Evolutionary conservation across 805 yeast species (phyloP).

Genomic region (Metschnikowia gruessii): DNA sequence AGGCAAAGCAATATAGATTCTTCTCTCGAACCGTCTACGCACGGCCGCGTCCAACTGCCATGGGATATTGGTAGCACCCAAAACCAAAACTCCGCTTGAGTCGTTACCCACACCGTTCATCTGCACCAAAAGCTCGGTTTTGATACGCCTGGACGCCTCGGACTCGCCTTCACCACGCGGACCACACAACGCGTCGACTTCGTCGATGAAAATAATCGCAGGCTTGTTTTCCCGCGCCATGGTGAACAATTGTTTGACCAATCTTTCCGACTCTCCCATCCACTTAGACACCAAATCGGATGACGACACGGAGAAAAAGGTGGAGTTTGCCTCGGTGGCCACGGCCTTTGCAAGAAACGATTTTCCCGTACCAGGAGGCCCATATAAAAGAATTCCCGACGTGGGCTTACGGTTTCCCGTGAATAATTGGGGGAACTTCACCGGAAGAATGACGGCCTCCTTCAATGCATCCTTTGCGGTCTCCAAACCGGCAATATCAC

Average conservation of each 20-base stretch:
- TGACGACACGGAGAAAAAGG: slow-evolving; percentile 94
- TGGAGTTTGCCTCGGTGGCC: slow-evolving; percentile 96
- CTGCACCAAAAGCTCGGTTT: slow-evolving; percentile 92
- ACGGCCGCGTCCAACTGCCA: slow-evolving; percentile 99
- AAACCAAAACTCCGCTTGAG: slow-evolving; percentile 83
- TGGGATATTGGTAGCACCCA: slow-evolving; percentile 98
- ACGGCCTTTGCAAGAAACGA: slow-evolving; percentile 97
- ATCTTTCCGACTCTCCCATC: slow-evolving; percentile 99
- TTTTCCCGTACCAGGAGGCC: slow-evolving; percentile 94
- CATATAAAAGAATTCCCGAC: slow-evolving; percentile 72
- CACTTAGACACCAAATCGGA: slow-evolving; percentile 95
- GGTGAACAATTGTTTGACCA: slow-evolving; percentile 88
- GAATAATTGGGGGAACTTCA: slow-evolving; percentile 91
- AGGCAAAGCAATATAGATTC: slow-evolving; percentile 94
- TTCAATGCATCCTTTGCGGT: slow-evolving; percentile 93
- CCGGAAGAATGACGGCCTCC: slow-evolving; percentile 96
- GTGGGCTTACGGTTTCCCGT: slow-evolving; percentile 94
- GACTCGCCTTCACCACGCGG: slow-evolving; percentile 98
- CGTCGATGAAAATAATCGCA: slow-evolving; percentile 93
- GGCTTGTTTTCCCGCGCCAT: slow-evolving; percentile 98
- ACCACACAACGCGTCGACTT: slow-evolving; percentile 96
- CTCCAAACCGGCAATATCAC: slow-evolving; percentile 93
- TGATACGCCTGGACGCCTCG: slow-evolving; percentile 93
- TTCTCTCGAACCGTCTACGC: slow-evolving; percentile 90
- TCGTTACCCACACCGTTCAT: slow-evolving; percentile 99